Base-by-base conservation (phyloP, 805 yeast genomes). In the Lipomyces chichibuensis region DNA sequence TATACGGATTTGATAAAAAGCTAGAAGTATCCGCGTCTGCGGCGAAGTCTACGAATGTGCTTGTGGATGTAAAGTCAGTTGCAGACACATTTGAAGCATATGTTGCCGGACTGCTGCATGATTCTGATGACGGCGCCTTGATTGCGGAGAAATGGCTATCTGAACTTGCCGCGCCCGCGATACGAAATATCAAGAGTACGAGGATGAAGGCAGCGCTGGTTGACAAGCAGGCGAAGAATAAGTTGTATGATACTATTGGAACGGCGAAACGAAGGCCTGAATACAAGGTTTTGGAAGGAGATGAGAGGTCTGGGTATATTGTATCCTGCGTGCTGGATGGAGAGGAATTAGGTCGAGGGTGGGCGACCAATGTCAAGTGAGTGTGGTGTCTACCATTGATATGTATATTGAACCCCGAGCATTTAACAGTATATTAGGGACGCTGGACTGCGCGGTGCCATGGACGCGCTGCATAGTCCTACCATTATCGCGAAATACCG, bases 41-140 rank as follows among this genome's bases (percentile, higher is more conserved):
- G 39, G 70, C 58, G 51, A 60, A 35, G 53, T 58, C 57, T 3
- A 63, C 66, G 2, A 57, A 49, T 29, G 65, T 68, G 35, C 65
- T 66, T 17, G 32, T 49, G 5, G 65, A 61, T 29, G 37, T 84
- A 70, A 95, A 95, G 75, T 80, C 90, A 3, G 84, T 84, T 74
- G 97, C 98, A 0, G 99, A 94, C 81, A 87, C 90, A 0, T 91
- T 94, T 75, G 99, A 95, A 78, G 97, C 98, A 0, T 94, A 94
- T 72, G 83, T 95, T 57, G 98, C 97, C 6, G 99, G 96, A 0
- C 77, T 94, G 39, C 83, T 84, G 7, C 80, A 85, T 27, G 96
- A 90, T 69, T 80, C 84, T 56, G 77, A 80, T 27, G 75, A 77
- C 14, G 80, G 79, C 8, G 70, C 72, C 4, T 60, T 63, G 0